Conservation (phyloP, 495 filamentous ascomycete species). For the Diplogelasinospora grovesii region DNA sequence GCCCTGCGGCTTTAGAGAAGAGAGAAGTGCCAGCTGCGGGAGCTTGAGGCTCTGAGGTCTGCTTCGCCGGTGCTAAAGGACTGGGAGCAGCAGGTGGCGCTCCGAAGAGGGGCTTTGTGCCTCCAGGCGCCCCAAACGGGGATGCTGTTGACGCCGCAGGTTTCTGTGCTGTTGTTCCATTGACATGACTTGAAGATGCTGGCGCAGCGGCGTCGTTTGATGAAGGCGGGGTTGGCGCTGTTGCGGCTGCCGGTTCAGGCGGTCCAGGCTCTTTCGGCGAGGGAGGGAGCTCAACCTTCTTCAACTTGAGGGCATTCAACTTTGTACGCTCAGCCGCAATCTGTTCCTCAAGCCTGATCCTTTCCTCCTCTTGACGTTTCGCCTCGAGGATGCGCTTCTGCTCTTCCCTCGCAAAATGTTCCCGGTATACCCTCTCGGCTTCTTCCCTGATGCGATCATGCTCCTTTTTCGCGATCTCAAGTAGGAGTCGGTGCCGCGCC, state of each 20-base stretch:
- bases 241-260: conserved; percentile 7
- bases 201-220: no score
- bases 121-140: conserved; percentile 3
- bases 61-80: background rate
- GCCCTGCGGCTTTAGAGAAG: no score
- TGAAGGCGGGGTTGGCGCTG: background rate
- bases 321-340: conserved; percentile 34
- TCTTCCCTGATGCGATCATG: conserved; percentile 59
- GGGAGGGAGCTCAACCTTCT: conserved; percentile 36
- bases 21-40: no score
- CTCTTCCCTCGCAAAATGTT: conserved; percentile 41
- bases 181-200: conserved; percentile 8
- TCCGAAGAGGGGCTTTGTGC: background rate
- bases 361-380: conserved; percentile 44
- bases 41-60: no score
- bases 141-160: background rate
- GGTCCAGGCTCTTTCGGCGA: conserved; percentile 28
- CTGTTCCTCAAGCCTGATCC: conserved; percentile 40
- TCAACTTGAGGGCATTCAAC: conserved; percentile 35
- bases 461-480: conserved; percentile 54
- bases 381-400: conserved; percentile 41
- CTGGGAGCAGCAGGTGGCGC: background rate
- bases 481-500: conserved; percentile 49
- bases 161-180: conserved; percentile 6
- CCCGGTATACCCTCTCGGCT: conserved; percentile 45